Base-by-base conservation (phyloP, 2,329 filamentous ascomycete species). In the Xylariaceae sp. region DNA sequence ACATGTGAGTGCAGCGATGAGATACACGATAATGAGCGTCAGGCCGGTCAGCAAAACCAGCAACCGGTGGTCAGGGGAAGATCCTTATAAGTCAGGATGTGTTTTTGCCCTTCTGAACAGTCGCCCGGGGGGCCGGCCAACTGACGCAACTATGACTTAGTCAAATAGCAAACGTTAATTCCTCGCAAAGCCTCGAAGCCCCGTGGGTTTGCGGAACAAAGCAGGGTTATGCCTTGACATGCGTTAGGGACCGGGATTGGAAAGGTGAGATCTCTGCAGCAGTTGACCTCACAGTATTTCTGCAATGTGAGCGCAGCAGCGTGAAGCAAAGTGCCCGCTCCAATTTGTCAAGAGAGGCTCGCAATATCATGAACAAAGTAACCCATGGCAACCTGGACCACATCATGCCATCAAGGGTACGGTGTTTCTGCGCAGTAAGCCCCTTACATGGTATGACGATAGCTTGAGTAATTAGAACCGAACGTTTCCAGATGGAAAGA, bases 151-250 rank as follows among this genome's bases (percentile, higher is more conserved):
- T 30, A 36, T 36, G 49, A 21, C 39, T 26, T 39, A 36, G 26
- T 40, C 26, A 29, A 32, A 29, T 26, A 22, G 34, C 15, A 18
- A 48, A 53, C 47, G 37, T 48, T 58, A 47, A 26, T 44, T 40
- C 15, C 21, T 47, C 55, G 55, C 45, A 55, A 40, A 52, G 49
- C 32, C 19, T 30, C 34, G 43, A 18, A 21, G 26, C 19, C 44
- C 9, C 37, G 21, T 39, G 30, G 22, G 6, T 29, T 34, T 36
- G 26, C 15, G 19, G 49, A 32, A 18, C 34, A 26, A 51, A 19
- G 44, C 55, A 52, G 26, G 41, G 18, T 39, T 49, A 19, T n/a
- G 13, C 8, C 16, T 53, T 44, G 30, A 15, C 18, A 39, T 16
- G 10, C 12, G 34, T 26, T 34, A 36, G 45, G 29, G 12, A 37